Base-by-base conservation (phyloP, 345 rosid species). In the Citrus cavaleriei region DNA sequence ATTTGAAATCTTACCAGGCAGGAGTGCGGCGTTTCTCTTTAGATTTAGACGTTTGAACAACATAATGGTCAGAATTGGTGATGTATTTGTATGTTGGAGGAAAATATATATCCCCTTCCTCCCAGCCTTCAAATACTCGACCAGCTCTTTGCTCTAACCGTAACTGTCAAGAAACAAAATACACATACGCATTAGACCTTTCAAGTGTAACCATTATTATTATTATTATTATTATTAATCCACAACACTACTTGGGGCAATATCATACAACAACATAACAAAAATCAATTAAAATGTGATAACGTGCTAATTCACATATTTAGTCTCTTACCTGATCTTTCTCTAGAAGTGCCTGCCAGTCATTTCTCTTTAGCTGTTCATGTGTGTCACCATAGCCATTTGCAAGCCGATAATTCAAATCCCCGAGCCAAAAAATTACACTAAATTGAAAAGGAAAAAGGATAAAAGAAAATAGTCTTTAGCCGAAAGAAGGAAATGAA, bases 51-150 rank as follows among this genome's bases (percentile, higher is more conserved):
- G 83, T 78, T 81, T 88, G 94, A 64, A 57, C 91, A 13, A 82
- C 97, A 71, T 96, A 96, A 70, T 81, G 78, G 61, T 96, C 95
- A 1, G 99, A 94, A 75, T 94, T 84, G 9, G 76, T 34, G 30
- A 82, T 79, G 79, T 96, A 96, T 82, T 96, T 96, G 87, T 96
- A 96, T 18, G 99, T 96, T 22, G 99, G 99, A 74, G 98, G 93
- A 74, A 96, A 96, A 46, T 78, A 81, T 24, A 96, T 96, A 19
- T 65, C 85, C 10, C 99, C 99, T 82, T 96, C 99, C 80, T 91
- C 87, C 99, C 99, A 96, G 19, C 98, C 99, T 78, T 84, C 70
- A 73, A 96, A 96, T 70, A 94, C 81, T 77, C 93, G 68, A 25
- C 97, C 99, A 19, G 95, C 94, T 72, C 72, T 84, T 76, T 90